Evolutionary conservation across 495 filamentous ascomycete species (phyloP), one percentile per base, ranked within the genome.

Genomic region (Jackrogersella multiformis): DNA sequence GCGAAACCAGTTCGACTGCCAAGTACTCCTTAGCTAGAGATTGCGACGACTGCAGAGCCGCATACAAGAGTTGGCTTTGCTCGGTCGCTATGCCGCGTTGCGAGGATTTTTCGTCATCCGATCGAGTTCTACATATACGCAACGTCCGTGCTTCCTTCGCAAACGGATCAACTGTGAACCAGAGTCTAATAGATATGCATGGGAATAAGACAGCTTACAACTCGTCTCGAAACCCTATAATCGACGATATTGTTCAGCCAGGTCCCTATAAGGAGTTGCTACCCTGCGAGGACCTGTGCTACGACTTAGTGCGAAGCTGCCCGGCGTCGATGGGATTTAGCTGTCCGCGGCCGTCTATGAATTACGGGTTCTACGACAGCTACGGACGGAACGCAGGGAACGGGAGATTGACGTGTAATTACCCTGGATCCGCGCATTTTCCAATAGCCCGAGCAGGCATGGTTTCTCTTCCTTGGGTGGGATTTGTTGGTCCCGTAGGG

Each of bases 21-120:
- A 86, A 88, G 66, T 99, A 94, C 79, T 97, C 93, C 1, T 86
- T 97, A 30, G 90, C 86, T 0, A 84, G 87, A 21, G 84, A 75
- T 70, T 99, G 95, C 80, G 69, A 69, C 21, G 85, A 93, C 78
- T 99, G 95, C 77, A 87, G 82, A 6, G 61, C 66, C 1, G 91
- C 92, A 5, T 99, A 99, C 81, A 96, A 92, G 74, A 78, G 88
- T 66, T 99, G 95, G 95, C 88, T 99, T 38, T 99, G 95, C 80
- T 87, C 91, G 46, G 94, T 98, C 32, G 89, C 86, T 12, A 95
- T 99, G 67, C 95, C 95, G 0, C 90, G 91, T 38, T 99, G 95
- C 82, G 87, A 87, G 66, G 94, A 96, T 78, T 94, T 90, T 68
- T 87, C 85, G 49, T 86, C 82, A 23, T 51, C 67, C 0, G 76